Percentiles rank a stretch among this genome's conserved stretches.
Evolutionary conservation across 2,329 filamentous ascomycete genomes (phyloP).

Genomic region (Fusarium agapanthi): DNA sequence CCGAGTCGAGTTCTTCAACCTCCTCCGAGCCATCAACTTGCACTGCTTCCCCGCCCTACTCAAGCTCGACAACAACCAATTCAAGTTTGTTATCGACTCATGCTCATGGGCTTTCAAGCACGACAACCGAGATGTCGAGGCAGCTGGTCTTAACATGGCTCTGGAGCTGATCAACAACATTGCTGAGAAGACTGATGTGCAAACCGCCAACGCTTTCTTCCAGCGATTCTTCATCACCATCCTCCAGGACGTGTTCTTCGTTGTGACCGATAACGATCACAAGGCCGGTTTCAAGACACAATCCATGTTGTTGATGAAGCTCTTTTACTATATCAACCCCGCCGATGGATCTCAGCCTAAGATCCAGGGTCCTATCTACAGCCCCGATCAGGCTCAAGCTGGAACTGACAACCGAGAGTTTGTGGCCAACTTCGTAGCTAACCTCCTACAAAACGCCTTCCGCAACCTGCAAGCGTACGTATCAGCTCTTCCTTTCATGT

Average conservation of each 20-base stretch:
- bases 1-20: conserved; percentile 99
- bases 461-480: conserved; percentile 89
- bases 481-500: background rate
- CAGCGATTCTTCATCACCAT: conserved; percentile 97
- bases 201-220: conserved; percentile 95
- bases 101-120: conserved; percentile 99
- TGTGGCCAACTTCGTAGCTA: conserved; percentile 85
- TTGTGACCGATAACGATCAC: conserved; percentile 96
- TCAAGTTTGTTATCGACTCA: conserved; percentile 99
- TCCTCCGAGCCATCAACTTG: conserved; percentile 93
- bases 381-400: conserved; percentile 79
- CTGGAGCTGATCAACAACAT: conserved; percentile 98
- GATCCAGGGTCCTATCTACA: conserved; percentile 92
- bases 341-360: conserved; percentile 76
- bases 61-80: conserved; percentile 93
- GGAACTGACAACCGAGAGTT: conserved; percentile 93
- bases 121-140: conserved; percentile 97
- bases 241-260: conserved; percentile 97
- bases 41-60: conserved; percentile 95
- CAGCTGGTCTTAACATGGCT: conserved; percentile 96
- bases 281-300: conserved; percentile 99
- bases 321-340: conserved; percentile 94
- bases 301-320: conserved; percentile 89
- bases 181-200: conserved; percentile 85
- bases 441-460: conserved; percentile 88